Percentiles rank a stretch among this genome's conserved stretches.
Evolutionary conservation across 2,329 filamentous ascomycete genomes (phyloP).

Genomic region (Fusarium chlamydosporum): DNA sequence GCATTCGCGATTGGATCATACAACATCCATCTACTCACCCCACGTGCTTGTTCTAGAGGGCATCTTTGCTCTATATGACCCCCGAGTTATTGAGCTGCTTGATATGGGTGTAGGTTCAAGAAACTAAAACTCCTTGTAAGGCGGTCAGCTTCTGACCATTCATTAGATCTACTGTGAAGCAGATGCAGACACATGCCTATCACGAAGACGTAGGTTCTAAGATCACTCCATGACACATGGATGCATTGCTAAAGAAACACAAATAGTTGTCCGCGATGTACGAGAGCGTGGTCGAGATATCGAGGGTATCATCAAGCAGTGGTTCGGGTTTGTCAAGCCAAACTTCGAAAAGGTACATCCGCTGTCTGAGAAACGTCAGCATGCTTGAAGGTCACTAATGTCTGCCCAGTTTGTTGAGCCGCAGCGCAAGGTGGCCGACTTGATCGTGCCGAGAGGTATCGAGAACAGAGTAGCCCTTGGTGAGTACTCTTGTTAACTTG

Average conservation of each 20-base stretch:
- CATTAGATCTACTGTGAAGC: conserved; percentile 92
- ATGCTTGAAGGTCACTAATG: conserved; percentile 21
- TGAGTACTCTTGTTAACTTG: conserved; percentile 56
- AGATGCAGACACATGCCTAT: conserved; percentile 93
- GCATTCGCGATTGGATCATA: conserved; percentile 83
- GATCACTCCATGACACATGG: neutral
- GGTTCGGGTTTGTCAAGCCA: conserved; percentile 96
- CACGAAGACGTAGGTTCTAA: conserved; percentile 78
- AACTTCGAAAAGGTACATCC: conserved; percentile 82
- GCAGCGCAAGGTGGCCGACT: conserved; percentile 90
- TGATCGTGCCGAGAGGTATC: conserved; percentile 94
- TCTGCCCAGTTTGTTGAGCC: conserved; percentile 82
- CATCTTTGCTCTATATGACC: conserved; percentile 94
- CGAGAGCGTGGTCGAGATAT: conserved; percentile 90
- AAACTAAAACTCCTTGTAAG: neutral
- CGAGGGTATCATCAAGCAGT: conserved; percentile 97
- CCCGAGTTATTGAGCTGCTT: conserved; percentile 84
- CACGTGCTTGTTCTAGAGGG: conserved; percentile 96
- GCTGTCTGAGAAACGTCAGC: neutral
- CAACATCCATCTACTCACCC: conserved; percentile 93
- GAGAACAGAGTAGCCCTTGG: conserved; percentile 94
- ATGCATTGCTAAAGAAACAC: conserved; percentile 28
- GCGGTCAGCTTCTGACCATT: conserved; percentile 20
- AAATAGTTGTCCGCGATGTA: conserved; percentile 84
- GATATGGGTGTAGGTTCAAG: conserved; percentile 81